Conservation (phyloP, 148 eudicot species). For the Limonium bicolor region DNA sequence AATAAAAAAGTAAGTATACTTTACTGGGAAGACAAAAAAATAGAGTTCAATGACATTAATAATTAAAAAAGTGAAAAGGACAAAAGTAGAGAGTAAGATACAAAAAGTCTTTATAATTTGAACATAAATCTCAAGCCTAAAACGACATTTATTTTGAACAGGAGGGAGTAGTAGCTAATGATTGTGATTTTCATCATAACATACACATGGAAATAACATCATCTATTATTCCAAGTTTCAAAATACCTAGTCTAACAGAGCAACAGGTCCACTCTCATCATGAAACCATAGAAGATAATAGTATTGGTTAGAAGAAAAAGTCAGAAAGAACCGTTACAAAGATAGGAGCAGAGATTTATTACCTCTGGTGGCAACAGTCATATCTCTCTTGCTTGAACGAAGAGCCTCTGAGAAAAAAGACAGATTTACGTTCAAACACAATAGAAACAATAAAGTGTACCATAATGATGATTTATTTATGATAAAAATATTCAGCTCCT, state of each 20-base stretch:
- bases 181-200: background rate
- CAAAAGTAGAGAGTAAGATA: too few species aligned
- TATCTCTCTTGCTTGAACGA: constrained; percentile 53
- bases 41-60: too few species aligned
- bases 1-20: too few species aligned
- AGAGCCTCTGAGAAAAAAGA: constrained; percentile 32
- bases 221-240: background rate
- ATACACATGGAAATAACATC: background rate
- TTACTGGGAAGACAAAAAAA: too few species aligned
- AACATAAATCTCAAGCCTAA: too few species aligned
- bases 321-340: background rate
- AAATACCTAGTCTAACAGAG: too few species aligned
- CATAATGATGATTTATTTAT: background rate
- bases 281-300: background rate
- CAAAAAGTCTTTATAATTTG: too few species aligned
- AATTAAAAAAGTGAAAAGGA: too few species aligned
- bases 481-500: too few species aligned
- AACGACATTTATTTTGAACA: background rate
- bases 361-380: constrained; percentile 66
- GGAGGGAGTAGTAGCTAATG: background rate
- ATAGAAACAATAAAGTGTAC: background rate
- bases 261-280: too few species aligned
- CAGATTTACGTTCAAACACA: background rate
- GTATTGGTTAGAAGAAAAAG: background rate
- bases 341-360: constrained; percentile 1